Evolutionary conservation across 2,329 filamentous ascomycete genomes (phyloP).

Genomic region (Colletotrichum lupini): DNA sequence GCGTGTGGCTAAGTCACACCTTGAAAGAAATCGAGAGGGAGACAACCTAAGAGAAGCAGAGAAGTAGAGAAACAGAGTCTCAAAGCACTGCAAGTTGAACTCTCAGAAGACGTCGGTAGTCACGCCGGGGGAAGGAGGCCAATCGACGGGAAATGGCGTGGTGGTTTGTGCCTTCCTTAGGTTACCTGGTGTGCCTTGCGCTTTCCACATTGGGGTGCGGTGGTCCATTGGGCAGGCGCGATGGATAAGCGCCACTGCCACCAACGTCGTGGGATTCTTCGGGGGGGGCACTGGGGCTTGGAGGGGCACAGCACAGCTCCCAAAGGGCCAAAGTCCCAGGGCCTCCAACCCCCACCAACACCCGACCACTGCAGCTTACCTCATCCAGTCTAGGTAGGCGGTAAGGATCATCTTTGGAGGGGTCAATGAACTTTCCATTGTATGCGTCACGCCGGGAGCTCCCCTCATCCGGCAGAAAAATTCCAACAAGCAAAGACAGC

Average conservation of each 20-base stretch:
- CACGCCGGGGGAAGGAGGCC: constrained; percentile 5
- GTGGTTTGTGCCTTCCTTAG: neutral
- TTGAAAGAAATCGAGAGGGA: neutral
- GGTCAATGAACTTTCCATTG: neutral
- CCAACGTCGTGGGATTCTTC: neutral
- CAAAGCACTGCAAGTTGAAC: neutral
- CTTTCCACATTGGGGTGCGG: neutral
- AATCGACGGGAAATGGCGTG: neutral
- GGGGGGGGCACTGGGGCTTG: neutral
- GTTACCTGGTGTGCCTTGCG: constrained; percentile 4
- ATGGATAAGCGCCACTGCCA: neutral
- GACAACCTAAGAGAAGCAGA: too few relatives aligned
- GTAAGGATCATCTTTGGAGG: constrained; percentile 4
- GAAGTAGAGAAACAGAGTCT: constrained; percentile 5
- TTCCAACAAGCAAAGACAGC: constrained; percentile 12
- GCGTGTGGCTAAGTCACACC: neutral
- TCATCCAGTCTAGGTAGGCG: neutral
- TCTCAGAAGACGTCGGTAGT: constrained; percentile 1
- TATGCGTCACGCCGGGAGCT: constrained; percentile 33
- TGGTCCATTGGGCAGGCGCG: neutral
- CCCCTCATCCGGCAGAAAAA: constrained; percentile 35
- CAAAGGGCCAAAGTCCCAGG: neutral
- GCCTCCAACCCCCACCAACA: neutral
- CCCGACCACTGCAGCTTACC: neutral
- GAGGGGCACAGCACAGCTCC: constrained; percentile 16